Evolutionary conservation across 495 filamentous ascomycete genomes (phyloP).

Genomic region (Terfezia claveryi): DNA sequence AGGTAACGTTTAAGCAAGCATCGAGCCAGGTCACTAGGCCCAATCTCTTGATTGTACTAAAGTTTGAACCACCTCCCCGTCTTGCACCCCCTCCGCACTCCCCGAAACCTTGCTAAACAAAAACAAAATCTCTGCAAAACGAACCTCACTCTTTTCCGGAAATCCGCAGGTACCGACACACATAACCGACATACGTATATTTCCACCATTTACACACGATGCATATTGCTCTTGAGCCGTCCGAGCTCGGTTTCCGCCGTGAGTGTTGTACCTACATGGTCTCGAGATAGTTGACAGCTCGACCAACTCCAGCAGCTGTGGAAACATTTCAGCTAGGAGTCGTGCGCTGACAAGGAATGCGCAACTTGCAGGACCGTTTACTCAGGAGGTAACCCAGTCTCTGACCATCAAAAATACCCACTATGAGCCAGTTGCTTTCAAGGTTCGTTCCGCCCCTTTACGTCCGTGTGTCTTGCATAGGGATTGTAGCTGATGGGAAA

Average conservation of each 20-base stretch:
- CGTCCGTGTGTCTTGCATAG: neutral
- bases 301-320: no score
- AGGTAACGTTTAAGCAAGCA: no score
- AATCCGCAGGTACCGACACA: neutral
- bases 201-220: slow-evolving; percentile 30
- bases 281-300: no score
- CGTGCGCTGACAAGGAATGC: neutral
- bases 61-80: no score
- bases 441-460: slow-evolving; percentile 26
- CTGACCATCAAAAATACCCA: slow-evolving; percentile 62
- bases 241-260: slow-evolving; percentile 87
- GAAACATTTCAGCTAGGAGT: neutral
- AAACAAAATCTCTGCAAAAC: neutral
- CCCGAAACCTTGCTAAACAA: no score
- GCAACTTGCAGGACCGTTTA: slow-evolving; percentile 58
- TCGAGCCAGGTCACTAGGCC: no score
- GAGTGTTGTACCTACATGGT: slow-evolving; percentile 20
- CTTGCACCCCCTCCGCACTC: no score
- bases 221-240: slow-evolving; percentile 81
- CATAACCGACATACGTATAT: neutral
- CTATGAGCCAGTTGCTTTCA: slow-evolving; percentile 71
- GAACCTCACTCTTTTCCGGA: no score
- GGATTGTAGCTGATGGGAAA: slow-evolving; percentile 5
- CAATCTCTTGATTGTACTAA: no score
- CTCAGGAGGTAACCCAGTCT: slow-evolving; percentile 65